Evolutionary conservation across 768 basidiomycete genomes (phyloP), one percentile per base, ranked within the genome.

Genomic region (Lepiota venenata): DNA sequence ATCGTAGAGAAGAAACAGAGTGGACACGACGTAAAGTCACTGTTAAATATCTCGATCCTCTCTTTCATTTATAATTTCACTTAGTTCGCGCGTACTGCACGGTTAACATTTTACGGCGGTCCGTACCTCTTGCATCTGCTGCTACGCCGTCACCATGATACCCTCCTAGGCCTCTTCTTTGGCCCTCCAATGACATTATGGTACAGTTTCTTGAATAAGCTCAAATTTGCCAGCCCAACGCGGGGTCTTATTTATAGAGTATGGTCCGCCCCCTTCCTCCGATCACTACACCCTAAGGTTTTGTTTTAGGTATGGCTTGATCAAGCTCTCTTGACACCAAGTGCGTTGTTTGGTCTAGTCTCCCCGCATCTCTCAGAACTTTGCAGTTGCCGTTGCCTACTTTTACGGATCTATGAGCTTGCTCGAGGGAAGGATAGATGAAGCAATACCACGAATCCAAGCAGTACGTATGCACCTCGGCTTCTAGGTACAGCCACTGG

Each of bases 171-270:
- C 36, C 79, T 71, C 5, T 68, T 95, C 50, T 93, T 95, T 68
- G 92, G 89, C 2, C 91, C 93, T 3, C 75, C 79, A 12, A 75
- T 94, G 65, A 90, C 91, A 1, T 87, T 82, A 56, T 95, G 93
- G 92, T 91, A 88, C 61, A 73, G 79, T 48, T 70, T 85, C 56
- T 76, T 94, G 51, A 84, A 89, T 61, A 70, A 84, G 6, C 75
- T 93, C 58, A 82, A 84, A 58, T 88, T 93, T 64, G 58, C 81
- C 1, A 81, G 69, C 52, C 84, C 84, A 1, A 81, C 75, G 0
- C 78, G 71, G 58, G 84, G 77, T 0, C 66, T 88, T 38, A 64
- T 83, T 9, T 86, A 85, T 61, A 74, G 87, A 35, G 89, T 89
- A 46, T 42, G 83, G 62, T 41, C 32, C 22, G 47, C 48, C 35